Evolutionary conservation across 2,329 filamentous ascomycete species (phyloP).

Genomic region (Penicillium griseofulvum): DNA sequence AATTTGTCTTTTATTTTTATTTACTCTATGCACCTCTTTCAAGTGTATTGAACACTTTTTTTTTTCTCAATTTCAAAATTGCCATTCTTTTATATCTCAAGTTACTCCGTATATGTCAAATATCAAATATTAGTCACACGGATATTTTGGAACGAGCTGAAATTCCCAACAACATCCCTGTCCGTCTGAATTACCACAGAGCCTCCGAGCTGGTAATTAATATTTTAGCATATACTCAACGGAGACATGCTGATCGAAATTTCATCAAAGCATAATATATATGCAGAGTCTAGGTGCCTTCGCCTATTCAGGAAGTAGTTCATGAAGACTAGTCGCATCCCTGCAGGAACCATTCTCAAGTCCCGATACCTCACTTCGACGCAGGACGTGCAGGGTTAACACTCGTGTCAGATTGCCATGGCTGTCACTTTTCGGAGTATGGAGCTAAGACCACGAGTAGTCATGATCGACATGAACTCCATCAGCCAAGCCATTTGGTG

Average conservation of each 20-base stretch:
- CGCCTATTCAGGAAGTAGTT: constrained; percentile 16
- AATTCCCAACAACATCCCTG: constrained; percentile 9
- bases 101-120: too few species aligned
- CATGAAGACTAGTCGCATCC: constrained; percentile 16
- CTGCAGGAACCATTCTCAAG: constrained; percentile 19
- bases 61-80: neutral
- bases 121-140: neutral
- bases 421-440: constrained; percentile 9
- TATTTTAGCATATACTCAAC: too few species aligned
- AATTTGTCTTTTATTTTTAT: constrained; percentile 14
- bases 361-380: constrained; percentile 9
- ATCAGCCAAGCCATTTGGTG: neutral
- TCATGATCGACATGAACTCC: neutral
- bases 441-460: neutral
- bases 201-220: neutral
- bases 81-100: too few species aligned
- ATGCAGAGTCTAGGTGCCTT: neutral
- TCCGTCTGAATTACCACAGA: constrained; percentile 19
- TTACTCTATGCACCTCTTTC: neutral
- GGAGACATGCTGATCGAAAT: neutral
- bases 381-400: constrained; percentile 20
- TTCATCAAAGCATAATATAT: neutral
- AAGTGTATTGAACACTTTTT: constrained; percentile 3
- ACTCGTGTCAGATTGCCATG: constrained; percentile 9
- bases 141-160: constrained; percentile 7